Conservation (phyloP, 2,329 filamentous ascomycete genomes). For the Neonectria neomacrospora region DNA sequence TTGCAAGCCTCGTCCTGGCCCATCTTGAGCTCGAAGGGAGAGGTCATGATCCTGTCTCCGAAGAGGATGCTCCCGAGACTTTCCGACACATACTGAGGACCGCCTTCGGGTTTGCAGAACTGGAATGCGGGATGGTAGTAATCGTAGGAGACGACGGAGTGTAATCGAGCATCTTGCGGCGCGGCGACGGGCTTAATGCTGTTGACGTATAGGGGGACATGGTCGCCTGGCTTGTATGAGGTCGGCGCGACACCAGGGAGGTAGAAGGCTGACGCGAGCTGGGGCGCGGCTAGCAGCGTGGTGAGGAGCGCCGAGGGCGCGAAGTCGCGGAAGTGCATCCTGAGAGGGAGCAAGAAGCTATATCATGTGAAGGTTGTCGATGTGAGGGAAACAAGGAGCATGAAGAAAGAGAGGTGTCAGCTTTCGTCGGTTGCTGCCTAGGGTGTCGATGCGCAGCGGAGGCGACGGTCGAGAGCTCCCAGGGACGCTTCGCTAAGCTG, state of each 20-base stretch:
- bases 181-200: constrained; percentile 87
- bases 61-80: constrained; percentile 92
- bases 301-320: constrained; percentile 63
- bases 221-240: constrained; percentile 83
- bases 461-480: constrained; percentile 9
- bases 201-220: constrained; percentile 91
- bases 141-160: constrained; percentile 95
- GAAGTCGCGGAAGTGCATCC: constrained; percentile 60
- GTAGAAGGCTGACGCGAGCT: constrained; percentile 82
- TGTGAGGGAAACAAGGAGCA: constrained; percentile 18
- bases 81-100: constrained; percentile 83
- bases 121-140: constrained; percentile 92
- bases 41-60: constrained; percentile 97
- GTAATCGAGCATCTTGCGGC: constrained; percentile 79
- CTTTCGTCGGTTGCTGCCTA: constrained; percentile 14
- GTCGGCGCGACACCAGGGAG: constrained; percentile 95
- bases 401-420: constrained; percentile 34
- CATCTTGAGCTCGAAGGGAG: constrained; percentile 91
- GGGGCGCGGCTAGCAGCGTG: constrained; percentile 62
- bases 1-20: constrained; percentile 88
- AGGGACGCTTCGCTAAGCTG: constrained; percentile 14
- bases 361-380: constrained; percentile 43
- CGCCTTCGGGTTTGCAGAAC: constrained; percentile 84
- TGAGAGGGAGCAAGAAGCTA: constrained; percentile 23
- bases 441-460: constrained; percentile 36